A percentile compares a stretch with the other conserved stretches of the same genome.
phyloP scores from a whole-genome alignment of 2,329 filamentous ascomycete species.

The Fusarium xyrophilum region DNA sequence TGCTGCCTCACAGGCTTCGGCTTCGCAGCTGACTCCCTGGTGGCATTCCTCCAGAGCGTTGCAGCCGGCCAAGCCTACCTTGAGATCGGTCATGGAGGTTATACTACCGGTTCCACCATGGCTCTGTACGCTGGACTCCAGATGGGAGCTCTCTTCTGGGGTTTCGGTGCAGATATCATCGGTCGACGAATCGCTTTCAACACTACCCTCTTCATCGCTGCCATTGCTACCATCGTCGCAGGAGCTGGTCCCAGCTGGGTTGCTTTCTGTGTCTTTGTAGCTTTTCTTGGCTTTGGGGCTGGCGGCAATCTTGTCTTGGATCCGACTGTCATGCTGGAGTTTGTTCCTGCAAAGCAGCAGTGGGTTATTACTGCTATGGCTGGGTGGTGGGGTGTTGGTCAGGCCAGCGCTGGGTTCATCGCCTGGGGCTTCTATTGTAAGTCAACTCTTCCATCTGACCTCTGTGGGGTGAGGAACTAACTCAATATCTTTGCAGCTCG shows the following conservation, averaged over 20 bases:
- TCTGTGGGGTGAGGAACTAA: rapidly evolving
- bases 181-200: neutral
- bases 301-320: constrained; percentile 1
- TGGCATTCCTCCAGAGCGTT: neutral
- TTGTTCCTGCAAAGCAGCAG: neutral
- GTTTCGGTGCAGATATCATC: neutral
- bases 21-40: neutral
- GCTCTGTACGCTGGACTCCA: neutral
- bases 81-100: neutral
- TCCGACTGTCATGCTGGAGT: neutral
- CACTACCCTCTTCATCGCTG: neutral
- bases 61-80: neutral
- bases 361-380: constrained; percentile 4
- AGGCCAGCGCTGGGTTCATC: neutral
- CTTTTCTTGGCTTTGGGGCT: neutral
- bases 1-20: neutral
- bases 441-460: too few species aligned
- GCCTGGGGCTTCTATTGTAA: constrained; percentile 5
- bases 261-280: neutral
- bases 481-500: neutral
- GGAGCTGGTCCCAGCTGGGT: neutral
- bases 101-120: neutral
- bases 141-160: constrained; percentile 9
- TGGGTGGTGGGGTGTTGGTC: constrained; percentile 9
- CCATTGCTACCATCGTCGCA: neutral